A percentile compares a stretch with the other conserved stretches of the same genome.
These are phyloP conservation scores for Aureobasidium sp. DNA, from an alignment of 2,329 filamentous ascomycete genomes.

Conservation along the genomic window DNA sequence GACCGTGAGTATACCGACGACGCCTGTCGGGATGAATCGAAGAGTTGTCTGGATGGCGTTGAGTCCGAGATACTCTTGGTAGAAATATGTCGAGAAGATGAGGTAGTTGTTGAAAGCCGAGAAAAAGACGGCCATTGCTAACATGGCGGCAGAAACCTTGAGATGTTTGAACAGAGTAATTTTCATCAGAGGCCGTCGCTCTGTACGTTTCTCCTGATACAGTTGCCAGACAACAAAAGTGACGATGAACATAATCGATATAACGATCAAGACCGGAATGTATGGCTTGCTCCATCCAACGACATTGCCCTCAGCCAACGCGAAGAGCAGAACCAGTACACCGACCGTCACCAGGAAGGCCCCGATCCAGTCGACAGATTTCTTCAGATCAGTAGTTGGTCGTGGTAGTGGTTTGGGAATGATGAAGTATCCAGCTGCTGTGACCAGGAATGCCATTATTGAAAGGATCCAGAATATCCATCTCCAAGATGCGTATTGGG, in stretches of 20 bases:
- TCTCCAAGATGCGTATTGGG: conserved; percentile 54
- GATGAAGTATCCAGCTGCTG: conserved; percentile 48
- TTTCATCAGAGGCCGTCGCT: conserved; percentile 53
- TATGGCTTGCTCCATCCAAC: conserved; percentile 58
- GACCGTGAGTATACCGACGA: conserved; percentile 50
- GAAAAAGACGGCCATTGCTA: conserved; percentile 59
- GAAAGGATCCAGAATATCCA: conserved; percentile 60
- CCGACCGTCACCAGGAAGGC: conserved; percentile 54
- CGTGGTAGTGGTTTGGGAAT: conserved; percentile 44
- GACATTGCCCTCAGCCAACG: conserved; percentile 60
- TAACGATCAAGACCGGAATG: conserved; percentile 50
- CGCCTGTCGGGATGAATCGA: conserved; percentile 58
- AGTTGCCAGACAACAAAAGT: conserved; percentile 54
- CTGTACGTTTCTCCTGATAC: conserved; percentile 45
- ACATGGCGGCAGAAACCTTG: conserved; percentile 54
- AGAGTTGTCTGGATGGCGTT: conserved; percentile 57
- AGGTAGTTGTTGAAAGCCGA: conserved; percentile 59
- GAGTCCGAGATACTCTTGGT: conserved; percentile 57
- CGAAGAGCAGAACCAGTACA: conserved; percentile 55
- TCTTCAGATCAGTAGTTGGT: conserved; percentile 24
- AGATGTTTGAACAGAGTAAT: conserved; percentile 53
- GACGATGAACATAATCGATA: conserved; percentile 47
- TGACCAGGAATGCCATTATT: conserved; percentile 49
- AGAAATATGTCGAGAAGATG: conserved; percentile 59
- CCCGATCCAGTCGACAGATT: conserved; percentile 58